Base-by-base conservation (phyloP, 83 land plant genomes). In the Isoetes engelmannii region DNA sequence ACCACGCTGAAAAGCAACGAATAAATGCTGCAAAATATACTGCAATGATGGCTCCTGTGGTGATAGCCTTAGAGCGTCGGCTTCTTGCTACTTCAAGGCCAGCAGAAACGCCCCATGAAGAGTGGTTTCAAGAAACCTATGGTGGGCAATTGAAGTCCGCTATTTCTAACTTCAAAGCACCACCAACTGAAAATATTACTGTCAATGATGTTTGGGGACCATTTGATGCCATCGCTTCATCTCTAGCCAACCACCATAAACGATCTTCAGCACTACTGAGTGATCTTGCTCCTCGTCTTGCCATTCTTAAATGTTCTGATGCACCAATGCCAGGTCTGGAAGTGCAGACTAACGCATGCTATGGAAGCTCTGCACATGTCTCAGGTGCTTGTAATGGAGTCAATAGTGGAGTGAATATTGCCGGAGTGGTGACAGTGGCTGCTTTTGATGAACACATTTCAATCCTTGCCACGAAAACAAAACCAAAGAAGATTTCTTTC, bases 281-380 rank as follows among this genome's bases (percentile, higher is more conserved):
- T 45, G 95, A 96, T 53, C 86, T 96, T 65, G 83, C 99, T 63
- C 97, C 99, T 57, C 74, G 75, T 46, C 83, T 96, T 45, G 84
- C 95, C 58, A 57, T 45, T 15, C 79, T 96, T 13, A 77, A 83
- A 44, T 84, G 88, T 59, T 87, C 99, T 63, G 84, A 85, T 77
- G 92, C 89, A 18, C 99, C 97, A 51, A 87, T 96, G 90, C 99
- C 99, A 69, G 97, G 99, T 60, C 81, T 91, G 67, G 99, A 89
- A 79, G 86, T 76, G 71, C 92, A 89, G 61, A 72, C 74, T 9
- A 58, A 78, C 50, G 44, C 57, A 47, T 58, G 76, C 45, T 82
- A 84, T 44, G 65, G 83, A 47, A 69, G 55, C 12, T 42, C 49
- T 12, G 28, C 49, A 21, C 13, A 51, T 6, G 21, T 65, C 18